Conservation (phyloP, 257 asterid genomes). For the Anisodus tanguticus region DNA sequence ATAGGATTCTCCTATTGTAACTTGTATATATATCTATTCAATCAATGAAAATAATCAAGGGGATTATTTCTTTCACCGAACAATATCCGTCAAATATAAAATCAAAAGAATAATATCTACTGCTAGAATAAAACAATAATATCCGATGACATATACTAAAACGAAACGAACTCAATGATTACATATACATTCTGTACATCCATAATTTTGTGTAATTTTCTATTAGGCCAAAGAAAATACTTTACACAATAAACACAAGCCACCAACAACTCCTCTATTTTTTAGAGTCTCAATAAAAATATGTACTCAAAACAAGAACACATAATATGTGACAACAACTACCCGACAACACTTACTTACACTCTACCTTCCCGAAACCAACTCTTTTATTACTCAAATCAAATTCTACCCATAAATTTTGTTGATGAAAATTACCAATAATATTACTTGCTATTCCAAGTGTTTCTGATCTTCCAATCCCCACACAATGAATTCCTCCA, state of each 20-base stretch:
- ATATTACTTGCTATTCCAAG: conserved; percentile 72
- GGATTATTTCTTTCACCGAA: no score
- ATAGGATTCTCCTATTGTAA: no score
- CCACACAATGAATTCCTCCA: conserved; percentile 68
- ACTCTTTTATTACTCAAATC: conserved; percentile 58
- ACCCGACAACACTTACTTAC: conserved; percentile 41
- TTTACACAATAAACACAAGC: conserved; percentile 20
- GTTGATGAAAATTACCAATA: conserved; percentile 88
- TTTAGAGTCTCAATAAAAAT: conserved; percentile 33
- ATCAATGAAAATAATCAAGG: no score
- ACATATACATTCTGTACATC: neutral
- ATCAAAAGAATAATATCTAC: neutral
- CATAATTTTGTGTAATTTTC: neutral
- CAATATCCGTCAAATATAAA: no score
- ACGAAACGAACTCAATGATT: neutral
- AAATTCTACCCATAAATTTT: conserved; percentile 87
- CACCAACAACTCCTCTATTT: neutral
- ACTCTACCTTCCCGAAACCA: conserved; percentile 73
- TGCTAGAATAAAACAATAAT: neutral
- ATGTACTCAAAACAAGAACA: conserved; percentile 31
- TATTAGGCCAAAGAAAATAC: neutral
- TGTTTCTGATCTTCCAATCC: conserved; percentile 72
- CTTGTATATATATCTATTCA: no score
- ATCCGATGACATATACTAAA: neutral
- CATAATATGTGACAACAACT: conserved; percentile 26